These are phyloP conservation scores for Penicillium nucicola DNA, from an alignment of 495 filamentous ascomycete genomes.

Conservation along the genomic window DNA sequence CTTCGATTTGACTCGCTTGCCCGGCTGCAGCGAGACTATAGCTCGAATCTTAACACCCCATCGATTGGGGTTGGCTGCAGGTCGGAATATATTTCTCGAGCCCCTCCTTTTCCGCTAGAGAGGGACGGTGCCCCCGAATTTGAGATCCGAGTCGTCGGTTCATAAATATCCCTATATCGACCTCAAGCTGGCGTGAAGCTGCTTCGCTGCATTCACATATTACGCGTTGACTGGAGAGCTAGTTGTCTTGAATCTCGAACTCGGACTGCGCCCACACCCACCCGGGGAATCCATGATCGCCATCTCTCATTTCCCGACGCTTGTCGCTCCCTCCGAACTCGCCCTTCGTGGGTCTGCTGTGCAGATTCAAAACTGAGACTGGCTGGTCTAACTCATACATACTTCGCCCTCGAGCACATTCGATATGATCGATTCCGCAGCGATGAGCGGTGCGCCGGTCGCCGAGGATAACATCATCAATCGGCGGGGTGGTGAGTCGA, in stretches of 20 bases:
- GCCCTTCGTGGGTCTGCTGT: conserved; percentile 31
- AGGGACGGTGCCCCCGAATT: conserved; percentile 18
- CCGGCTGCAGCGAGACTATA: conserved; percentile 52
- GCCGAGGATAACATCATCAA: conserved; percentile 93
- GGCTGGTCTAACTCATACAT: conserved; percentile 28
- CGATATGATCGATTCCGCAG: conserved; percentile 38
- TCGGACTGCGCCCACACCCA: conserved; percentile 66
- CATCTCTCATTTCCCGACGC: conserved; percentile 25
- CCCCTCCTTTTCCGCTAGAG: conserved; percentile 1
- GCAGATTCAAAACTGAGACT: conserved; percentile 35
- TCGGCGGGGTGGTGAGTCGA: conserved; percentile 82
- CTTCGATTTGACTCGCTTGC: conserved; percentile 27
- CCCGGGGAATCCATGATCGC: conserved; percentile 35
- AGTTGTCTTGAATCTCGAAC: background rate
- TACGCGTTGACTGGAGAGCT: background rate
- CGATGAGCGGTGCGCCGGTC: conserved; percentile 54
- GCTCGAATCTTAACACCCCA: conserved; percentile 53
- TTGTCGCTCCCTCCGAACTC: conserved; percentile 21
- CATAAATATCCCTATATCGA: background rate
- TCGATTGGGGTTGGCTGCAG: conserved; percentile 18
- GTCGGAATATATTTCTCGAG: conserved; percentile 8
- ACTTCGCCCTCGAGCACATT: conserved; percentile 18
- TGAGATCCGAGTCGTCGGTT: conserved; percentile 2
- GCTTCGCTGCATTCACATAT: background rate
- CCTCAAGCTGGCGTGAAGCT: background rate